phyloP scores from a whole-genome alignment of 495 filamentous ascomycete genomes.

The Hypoxylon trugodes region DNA sequence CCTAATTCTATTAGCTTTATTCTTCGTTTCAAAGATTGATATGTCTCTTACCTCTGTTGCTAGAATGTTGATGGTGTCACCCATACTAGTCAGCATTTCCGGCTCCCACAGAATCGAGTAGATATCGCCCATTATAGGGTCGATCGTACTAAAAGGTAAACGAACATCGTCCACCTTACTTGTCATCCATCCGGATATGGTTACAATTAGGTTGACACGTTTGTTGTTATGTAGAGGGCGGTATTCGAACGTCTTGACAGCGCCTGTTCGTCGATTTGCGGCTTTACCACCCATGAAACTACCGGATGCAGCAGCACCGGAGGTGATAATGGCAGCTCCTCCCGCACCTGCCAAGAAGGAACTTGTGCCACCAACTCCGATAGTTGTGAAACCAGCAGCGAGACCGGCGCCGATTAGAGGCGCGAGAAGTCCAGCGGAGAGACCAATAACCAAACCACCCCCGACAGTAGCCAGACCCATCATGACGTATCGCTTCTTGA shows the following conservation, averaged over 20 bases:
- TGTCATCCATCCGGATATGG: conserved; percentile 97
- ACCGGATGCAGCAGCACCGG: conserved; percentile 84
- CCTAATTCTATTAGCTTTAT: conserved; percentile 58
- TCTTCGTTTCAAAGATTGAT: background rate
- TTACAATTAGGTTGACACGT: conserved; percentile 93
- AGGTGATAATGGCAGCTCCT: conserved; percentile 93
- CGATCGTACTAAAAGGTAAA: conserved; percentile 92
- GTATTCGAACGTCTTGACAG: conserved; percentile 96
- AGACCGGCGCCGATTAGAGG: conserved; percentile 95
- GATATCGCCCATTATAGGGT: conserved; percentile 97
- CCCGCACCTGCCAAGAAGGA: conserved; percentile 91
- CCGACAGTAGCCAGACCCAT: conserved; percentile 98
- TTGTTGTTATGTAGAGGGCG: conserved; percentile 97
- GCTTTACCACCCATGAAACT: conserved; percentile 85
- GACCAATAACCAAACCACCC: conserved; percentile 92
- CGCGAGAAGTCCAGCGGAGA: conserved; percentile 90
- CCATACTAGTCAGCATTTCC: conserved; percentile 96
- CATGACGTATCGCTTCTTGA: conserved; percentile 85
- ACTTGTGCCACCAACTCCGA: conserved; percentile 89
- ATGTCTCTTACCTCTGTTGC: conserved; percentile 82
- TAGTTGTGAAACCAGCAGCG: conserved; percentile 93
- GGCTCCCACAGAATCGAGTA: conserved; percentile 99
- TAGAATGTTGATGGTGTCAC: conserved; percentile 96
- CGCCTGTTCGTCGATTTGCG: conserved; percentile 84
- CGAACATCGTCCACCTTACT: conserved; percentile 97